These are phyloP conservation scores for Microstroma glucosiphilum DNA, from an alignment of 1,284 basidiomycete species.

Conservation along the genomic window DNA sequence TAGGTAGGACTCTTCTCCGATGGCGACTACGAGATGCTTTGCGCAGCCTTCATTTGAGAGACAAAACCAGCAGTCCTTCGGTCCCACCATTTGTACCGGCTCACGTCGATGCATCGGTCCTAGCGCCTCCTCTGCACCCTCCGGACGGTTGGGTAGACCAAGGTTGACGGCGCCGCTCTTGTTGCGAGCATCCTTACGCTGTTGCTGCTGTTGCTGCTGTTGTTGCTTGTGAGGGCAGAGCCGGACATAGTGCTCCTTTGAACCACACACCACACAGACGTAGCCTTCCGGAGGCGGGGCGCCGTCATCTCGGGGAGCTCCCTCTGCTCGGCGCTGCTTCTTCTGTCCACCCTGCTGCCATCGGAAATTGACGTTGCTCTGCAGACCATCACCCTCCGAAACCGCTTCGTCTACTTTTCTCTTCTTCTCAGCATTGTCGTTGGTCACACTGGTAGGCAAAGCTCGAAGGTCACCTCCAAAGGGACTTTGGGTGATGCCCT, in stretches of 20 bases:
- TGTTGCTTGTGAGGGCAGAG: slow-evolving; percentile 15
- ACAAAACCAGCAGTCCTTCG: slow-evolving; percentile 49
- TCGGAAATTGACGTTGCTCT: slow-evolving; percentile 10
- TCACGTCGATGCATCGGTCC: background rate
- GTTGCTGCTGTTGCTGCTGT: too few relatives aligned
- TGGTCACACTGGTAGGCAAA: background rate
- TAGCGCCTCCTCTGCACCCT: slow-evolving; percentile 2
- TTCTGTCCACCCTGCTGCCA: slow-evolving; percentile 2
- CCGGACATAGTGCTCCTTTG: slow-evolving; percentile 30
- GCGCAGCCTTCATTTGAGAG: slow-evolving; percentile 39
- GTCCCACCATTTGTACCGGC: slow-evolving; percentile 22
- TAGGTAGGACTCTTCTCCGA: slow-evolving; percentile 38
- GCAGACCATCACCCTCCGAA: slow-evolving; percentile 5
- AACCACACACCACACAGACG: slow-evolving; percentile 29
- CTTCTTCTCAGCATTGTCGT: background rate
- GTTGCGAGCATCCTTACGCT: background rate
- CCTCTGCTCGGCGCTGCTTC: background rate
- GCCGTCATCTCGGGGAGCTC: slow-evolving; percentile 6
- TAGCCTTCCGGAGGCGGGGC: slow-evolving; percentile 30
- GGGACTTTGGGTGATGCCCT: slow-evolving; percentile 10
- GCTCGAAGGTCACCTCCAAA: slow-evolving; percentile 6
- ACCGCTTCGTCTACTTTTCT: background rate
- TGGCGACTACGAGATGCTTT: slow-evolving; percentile 39
- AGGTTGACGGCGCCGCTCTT: background rate
- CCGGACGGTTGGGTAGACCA: background rate